Evolutionary conservation across 306 rosid genomes (phyloP), one percentile per base, ranked within the genome.

Genomic region (Vigna reflexopilosa): DNA sequence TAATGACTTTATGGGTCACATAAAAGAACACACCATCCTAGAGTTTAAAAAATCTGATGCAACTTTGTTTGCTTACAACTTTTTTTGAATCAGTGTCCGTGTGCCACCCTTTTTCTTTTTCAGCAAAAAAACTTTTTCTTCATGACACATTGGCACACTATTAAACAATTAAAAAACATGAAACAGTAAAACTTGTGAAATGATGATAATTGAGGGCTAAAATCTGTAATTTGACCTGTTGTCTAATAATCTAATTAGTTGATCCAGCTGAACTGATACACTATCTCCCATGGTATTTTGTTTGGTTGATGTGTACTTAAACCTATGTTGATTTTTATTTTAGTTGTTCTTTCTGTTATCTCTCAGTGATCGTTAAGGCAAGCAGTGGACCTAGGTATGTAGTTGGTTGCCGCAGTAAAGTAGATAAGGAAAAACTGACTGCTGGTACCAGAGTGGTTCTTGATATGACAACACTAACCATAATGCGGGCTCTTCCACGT

Each of bases 401-500:
- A 79, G 97, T 90, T 77, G 99, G 98, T 34, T 93, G 98, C 74
- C 96, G 98, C 74, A 93, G 85, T 87, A 95, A 95, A 86, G 96
- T 95, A 66, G 95, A 89, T 63, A 95, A 89, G 86, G 97, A 93
- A 80, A 95, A 93, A 70, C 81, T 95, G 71, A 88, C 93, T 22
- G 85, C 98, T 0, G 99, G 99, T 40, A 95, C 99, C 6, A 88
- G 99, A 78, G 99, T 95, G 40, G 97, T 90, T 83, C 95, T 95
- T 80, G 99, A 95, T 79, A 90, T 93, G 98, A 90, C 96, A 50
- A 95, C 98, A 7, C 89, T 95, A 61, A 93, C 97, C 16, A 91
- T 95, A 80, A 91, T 93, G 97, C 83, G 98, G 36, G 94, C 98
- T 80, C 99, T 95, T 86, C 99, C 99, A 5, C 95, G 99, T 47